phyloP scores from a whole-genome alignment of 371 early-diverging fungal species.

The Circinella minor region DNA sequence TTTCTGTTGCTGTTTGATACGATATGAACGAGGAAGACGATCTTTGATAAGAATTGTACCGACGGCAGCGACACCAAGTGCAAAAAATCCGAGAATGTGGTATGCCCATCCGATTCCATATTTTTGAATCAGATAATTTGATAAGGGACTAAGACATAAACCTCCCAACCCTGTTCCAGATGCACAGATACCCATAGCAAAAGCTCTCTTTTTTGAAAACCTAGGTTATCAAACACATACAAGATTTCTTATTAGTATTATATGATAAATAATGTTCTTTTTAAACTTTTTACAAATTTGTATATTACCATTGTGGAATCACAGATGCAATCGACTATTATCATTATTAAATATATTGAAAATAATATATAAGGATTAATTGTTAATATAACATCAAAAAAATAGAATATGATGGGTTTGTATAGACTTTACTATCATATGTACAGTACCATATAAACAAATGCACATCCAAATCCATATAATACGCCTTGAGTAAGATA shows the following conservation, averaged over 20 bases:
- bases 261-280: no score
- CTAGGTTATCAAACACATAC: neutral
- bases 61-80: constrained; percentile 36
- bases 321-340: no score
- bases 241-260: no score
- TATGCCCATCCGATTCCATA: constrained; percentile 36
- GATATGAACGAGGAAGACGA: constrained; percentile 29
- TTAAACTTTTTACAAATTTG: no score
- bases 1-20: constrained; percentile 9
- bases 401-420: constrained; percentile 15
- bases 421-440: no score
- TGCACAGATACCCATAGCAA: neutral
- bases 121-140: neutral
- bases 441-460: constrained; percentile 38
- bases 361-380: no score
- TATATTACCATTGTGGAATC: no score
- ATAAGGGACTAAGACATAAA: neutral
- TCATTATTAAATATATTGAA: no score
- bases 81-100: constrained; percentile 41
- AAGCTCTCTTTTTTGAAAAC: neutral
- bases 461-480: constrained; percentile 48
- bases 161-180: neutral
- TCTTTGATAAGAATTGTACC: constrained; percentile 36
- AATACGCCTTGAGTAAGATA: constrained; percentile 58
- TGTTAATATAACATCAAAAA: constrained; percentile 6